phyloP scores from a whole-genome alignment of 208 protist species.

The Trypanosoma brucei region DNA sequence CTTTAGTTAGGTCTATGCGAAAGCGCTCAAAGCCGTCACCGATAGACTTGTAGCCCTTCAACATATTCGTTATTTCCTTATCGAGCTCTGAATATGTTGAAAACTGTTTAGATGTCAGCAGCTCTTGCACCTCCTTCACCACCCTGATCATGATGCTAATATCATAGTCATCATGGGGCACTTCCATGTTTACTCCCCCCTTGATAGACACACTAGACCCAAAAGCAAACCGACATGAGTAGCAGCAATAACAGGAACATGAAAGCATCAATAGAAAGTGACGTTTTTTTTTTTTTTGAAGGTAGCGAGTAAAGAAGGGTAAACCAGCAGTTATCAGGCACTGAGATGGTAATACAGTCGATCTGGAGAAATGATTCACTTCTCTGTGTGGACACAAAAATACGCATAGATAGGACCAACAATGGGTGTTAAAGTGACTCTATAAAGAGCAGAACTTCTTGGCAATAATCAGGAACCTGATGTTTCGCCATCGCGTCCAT shows the following conservation, averaged over 20 bases:
- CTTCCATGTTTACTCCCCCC: constrained; percentile 41
- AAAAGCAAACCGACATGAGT: not conserved
- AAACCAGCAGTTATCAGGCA: too few species aligned
- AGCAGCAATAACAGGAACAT: too few species aligned
- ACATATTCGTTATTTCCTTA: constrained; percentile 58
- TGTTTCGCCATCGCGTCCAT: constrained; percentile 42
- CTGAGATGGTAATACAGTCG: too few species aligned
- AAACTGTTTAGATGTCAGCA: constrained; percentile 51
- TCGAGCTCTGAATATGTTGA: constrained; percentile 81
- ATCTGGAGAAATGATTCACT: too few species aligned
- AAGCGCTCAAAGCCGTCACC: constrained; percentile 82
- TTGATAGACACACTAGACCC: not conserved
- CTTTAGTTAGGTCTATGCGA: constrained; percentile 55
- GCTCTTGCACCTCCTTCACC: constrained; percentile 57
- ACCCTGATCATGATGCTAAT: constrained; percentile 66
- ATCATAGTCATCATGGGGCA: constrained; percentile 76
- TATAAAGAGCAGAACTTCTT: constrained; percentile 25
- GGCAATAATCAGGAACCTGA: constrained; percentile 37
- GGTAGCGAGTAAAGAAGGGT: too few species aligned
- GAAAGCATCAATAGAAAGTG: too few species aligned
- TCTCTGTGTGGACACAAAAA: too few species aligned
- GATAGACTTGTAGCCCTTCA: constrained; percentile 63
- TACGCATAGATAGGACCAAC: not conserved
- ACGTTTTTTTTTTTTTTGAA: too few species aligned
- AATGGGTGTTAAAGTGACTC: constrained; percentile 1